Conservation (phyloP, 2,329 filamentous ascomycete species). For the Epichloe brachyelytri region DNA sequence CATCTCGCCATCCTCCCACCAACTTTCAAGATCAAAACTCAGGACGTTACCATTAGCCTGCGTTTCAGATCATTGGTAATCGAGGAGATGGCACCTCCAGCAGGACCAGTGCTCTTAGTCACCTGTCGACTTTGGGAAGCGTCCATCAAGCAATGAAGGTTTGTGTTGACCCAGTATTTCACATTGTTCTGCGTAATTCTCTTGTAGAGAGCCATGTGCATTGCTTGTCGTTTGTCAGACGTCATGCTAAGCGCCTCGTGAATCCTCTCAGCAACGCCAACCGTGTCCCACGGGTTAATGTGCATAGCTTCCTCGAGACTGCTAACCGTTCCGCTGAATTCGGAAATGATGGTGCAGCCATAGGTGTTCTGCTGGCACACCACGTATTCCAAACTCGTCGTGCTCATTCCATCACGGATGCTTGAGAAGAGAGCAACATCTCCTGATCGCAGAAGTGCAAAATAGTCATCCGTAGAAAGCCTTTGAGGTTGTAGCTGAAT, state of each 20-base stretch:
- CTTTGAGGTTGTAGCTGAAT: conserved; percentile 95
- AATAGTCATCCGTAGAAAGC: conserved; percentile 77
- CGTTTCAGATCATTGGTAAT: not conserved
- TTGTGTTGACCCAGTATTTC: conserved; percentile 1
- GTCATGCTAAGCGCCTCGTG: conserved; percentile 69
- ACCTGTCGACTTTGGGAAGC: not conserved
- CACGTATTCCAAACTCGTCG: conserved; percentile 89
- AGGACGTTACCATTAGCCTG: not conserved
- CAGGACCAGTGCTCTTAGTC: not conserved
- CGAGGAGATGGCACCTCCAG: not conserved
- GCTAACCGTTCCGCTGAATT: conserved; percentile 88
- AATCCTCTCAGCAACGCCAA: conserved; percentile 70
- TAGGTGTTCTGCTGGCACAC: conserved; percentile 78
- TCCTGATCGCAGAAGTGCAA: conserved; percentile 73
- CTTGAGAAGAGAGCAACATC: conserved; percentile 90
- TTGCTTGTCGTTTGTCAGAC: conserved; percentile 37
- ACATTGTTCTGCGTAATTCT: conserved; percentile 4
- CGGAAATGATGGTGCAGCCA: conserved; percentile 85
- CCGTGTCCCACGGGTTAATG: conserved; percentile 90
- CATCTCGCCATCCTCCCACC: not conserved
- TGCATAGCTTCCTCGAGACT: conserved; percentile 75
- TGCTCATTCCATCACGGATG: conserved; percentile 94
- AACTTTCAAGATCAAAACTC: not conserved
- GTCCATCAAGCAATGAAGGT: conserved; percentile 1
- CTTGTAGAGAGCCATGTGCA: conserved; percentile 4